These are phyloP conservation scores for Penicillium vulpinum DNA, from an alignment of 2,329 filamentous ascomycete genomes.

Conservation along the genomic window DNA sequence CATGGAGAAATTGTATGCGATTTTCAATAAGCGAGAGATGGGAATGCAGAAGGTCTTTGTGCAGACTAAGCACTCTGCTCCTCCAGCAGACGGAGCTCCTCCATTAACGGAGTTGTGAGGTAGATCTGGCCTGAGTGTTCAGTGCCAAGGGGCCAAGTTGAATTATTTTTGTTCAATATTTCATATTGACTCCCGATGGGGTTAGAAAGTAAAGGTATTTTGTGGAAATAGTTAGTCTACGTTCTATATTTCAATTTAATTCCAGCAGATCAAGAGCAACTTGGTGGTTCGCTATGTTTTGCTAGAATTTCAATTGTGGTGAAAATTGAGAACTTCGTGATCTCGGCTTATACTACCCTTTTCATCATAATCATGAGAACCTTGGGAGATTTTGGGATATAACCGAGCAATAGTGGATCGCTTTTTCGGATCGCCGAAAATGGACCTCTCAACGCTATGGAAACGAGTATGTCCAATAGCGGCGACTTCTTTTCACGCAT, in stretches of 20 bases:
- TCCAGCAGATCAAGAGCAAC: background rate
- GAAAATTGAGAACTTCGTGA: background rate
- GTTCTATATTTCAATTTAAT: background rate
- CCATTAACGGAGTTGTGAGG: slow-evolving; percentile 45
- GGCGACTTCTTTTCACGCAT: background rate
- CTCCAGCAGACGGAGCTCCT: slow-evolving; percentile 53
- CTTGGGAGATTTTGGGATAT: no score
- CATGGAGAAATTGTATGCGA: slow-evolving; percentile 64
- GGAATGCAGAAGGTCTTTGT: slow-evolving; percentile 82
- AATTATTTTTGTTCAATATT: background rate
- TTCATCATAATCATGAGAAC: background rate
- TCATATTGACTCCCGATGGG: background rate
- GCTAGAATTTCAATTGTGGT: background rate
- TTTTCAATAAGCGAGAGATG: slow-evolving; percentile 55
- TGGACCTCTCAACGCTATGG: background rate
- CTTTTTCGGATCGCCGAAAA: background rate
- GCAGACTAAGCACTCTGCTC: slow-evolving; percentile 58
- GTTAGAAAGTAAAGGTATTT: background rate
- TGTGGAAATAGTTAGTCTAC: no score
- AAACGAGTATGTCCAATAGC: slow-evolving; percentile 1
- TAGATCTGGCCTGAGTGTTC: no score
- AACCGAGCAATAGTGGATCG: background rate
- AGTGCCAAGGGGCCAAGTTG: background rate
- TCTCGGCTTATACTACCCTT: background rate
- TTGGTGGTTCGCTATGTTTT: background rate